Conservation (phyloP, 495 filamentous ascomycete genomes). For the Bacidia rubella region DNA sequence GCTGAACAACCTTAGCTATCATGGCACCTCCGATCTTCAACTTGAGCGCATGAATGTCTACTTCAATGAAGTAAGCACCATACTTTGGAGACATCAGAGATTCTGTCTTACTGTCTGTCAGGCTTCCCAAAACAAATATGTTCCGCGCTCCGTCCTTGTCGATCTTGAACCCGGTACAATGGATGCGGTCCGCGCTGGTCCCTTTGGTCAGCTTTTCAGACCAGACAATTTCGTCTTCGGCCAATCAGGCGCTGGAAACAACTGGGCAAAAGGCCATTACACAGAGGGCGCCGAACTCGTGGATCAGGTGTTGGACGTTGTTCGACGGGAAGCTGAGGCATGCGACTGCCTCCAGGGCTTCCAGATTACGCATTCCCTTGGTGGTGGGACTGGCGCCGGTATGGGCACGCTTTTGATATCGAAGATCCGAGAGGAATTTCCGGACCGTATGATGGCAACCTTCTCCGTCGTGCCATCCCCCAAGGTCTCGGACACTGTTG, state of each 20-base stretch:
- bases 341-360: conserved; percentile 99
- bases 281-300: conserved; percentile 99
- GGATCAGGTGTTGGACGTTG: conserved; percentile 95
- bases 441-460: conserved; percentile 99
- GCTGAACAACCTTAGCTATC: conserved; percentile 52
- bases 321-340: conserved; percentile 95
- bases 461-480: conserved; percentile 99
- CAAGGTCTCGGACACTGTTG: conserved; percentile 99
- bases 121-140: conserved; percentile 96
- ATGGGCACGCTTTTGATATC: conserved; percentile 99
- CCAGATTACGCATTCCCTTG: conserved; percentile 99
- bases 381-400: conserved; percentile 99
- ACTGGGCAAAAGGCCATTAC: conserved; percentile 99
- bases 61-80: conserved; percentile 85
- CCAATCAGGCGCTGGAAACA: conserved; percentile 99
- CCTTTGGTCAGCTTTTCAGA: conserved; percentile 98
- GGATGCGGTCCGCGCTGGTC: conserved; percentile 97
- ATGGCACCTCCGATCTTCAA: conserved; percentile 95
- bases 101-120: conserved; percentile 22
- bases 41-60: conserved; percentile 99
- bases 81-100: not conserved
- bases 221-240: conserved; percentile 99
- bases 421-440: conserved; percentile 99
- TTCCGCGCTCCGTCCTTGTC: conserved; percentile 97
- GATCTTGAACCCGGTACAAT: conserved; percentile 96